Base-by-base conservation (phyloP, 257 asterid genomes). In the Solanum megistacrolobum region DNA sequence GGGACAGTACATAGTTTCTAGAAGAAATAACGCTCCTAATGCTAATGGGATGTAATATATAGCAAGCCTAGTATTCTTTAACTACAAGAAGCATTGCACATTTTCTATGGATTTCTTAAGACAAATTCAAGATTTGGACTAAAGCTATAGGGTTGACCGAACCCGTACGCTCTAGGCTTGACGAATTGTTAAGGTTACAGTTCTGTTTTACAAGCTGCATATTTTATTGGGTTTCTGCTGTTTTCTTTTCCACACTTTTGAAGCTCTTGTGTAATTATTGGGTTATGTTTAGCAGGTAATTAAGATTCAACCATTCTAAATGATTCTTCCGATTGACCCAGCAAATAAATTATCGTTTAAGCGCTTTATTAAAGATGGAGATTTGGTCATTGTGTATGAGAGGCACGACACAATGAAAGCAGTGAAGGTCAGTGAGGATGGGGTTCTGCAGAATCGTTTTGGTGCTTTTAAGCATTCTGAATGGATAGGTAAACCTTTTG, bases 401-500 rank as follows among this genome's bases (percentile, higher is more conserved):
- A 89, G 96, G n/a, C 92, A 94, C 31, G 96, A 96, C 83, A 89
- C 86, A 16, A 95, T 97, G 99, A 97, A 96, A 91, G 93, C 98
- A 29, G 94, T 96, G 25, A 94, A 92, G 69, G 95, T 95, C 76
- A 86, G 93, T 2, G 93, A 90, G 39, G 89, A 88, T 12, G 98
- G 95, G 12, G 92, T 94, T 35, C 90, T 97, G 12, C 99, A 97
- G 76, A 97, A 96, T 86, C 98, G 99, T 38, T 97, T 93, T 84
- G 99, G 99, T 23, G 88, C 91, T 79, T 97, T 97, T 85, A 96
- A 94, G 92, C 99, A 96, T 91, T 91, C 94, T 27, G 98, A 94
- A 81, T 97, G 99, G 99, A 91, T 97, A 29, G 99, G 99, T 5
- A 97, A 92, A 88, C 91, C 95, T 9, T 96, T 97, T 60, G 99